Conservation (phyloP, 768 basidiomycete species). For the Phaeotremella fagi region DNA sequence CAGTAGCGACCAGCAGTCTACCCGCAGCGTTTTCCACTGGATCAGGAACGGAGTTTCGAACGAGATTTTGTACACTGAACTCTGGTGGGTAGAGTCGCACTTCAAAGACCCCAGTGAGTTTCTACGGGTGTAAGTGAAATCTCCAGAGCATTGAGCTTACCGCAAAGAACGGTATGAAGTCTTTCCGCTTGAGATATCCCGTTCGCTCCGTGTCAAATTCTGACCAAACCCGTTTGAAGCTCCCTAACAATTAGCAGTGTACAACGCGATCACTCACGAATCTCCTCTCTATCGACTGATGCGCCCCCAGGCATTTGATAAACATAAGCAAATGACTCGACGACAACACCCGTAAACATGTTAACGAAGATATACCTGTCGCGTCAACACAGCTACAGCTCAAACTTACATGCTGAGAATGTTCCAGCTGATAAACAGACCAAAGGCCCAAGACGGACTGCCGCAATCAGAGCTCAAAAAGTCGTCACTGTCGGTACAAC, state of each 20-base stretch:
- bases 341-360: conserved; percentile 93
- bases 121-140: conserved; percentile 52
- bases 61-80: conserved; percentile 60
- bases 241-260: conserved; percentile 26
- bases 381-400: not conserved
- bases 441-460: conserved; percentile 72
- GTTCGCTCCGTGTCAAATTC: conserved; percentile 73
- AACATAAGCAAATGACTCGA: conserved; percentile 92
- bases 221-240: conserved; percentile 92
- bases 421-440: conserved; percentile 91
- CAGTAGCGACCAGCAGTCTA: conserved; percentile 19
- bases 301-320: conserved; percentile 81
- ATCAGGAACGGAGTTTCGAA: conserved; percentile 52
- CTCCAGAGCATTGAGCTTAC: conserved; percentile 54
- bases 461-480: conserved; percentile 79
- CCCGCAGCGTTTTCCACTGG: conserved; percentile 31
- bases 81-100: conserved; percentile 75
- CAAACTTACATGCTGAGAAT: conserved; percentile 76
- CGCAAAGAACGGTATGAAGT: conserved; percentile 72
- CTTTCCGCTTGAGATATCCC: conserved; percentile 66
- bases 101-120: conserved; percentile 79
- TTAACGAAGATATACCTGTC: conserved; percentile 88
- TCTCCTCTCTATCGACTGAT: conserved; percentile 75
- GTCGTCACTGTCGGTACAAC: conserved; percentile 61
- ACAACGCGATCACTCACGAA: conserved; percentile 54